These are phyloP conservation scores for Ustanciosporium gigantosporum DNA, from an alignment of 1,284 basidiomycete species.

Conservation along the genomic window DNA sequence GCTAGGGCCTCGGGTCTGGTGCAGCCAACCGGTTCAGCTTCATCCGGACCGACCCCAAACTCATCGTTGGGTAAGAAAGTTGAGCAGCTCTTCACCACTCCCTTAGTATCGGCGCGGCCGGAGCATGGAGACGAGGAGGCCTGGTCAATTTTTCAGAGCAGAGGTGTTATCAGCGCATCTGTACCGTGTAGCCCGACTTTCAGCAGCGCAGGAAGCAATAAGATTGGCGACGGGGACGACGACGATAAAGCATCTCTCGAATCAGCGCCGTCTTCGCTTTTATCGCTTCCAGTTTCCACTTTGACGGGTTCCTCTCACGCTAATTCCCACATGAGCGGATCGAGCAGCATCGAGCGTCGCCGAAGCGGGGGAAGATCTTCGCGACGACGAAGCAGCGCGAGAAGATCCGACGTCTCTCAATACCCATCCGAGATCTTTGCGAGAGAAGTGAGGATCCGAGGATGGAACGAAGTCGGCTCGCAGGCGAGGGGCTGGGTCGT, in stretches of 20 bases:
- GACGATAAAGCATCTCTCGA: slow-evolving; percentile 31
- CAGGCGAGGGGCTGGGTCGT: slow-evolving; percentile 51
- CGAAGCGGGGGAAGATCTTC: slow-evolving; percentile 7
- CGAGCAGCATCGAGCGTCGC: slow-evolving; percentile 12
- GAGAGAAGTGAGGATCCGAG: slow-evolving; percentile 41
- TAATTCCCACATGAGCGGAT: slow-evolving; percentile 6
- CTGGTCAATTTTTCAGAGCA: too few species aligned
- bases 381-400: not conserved
- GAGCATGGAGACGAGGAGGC: too few species aligned
- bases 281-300: slow-evolving; percentile 35
- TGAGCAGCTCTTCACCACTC: not conserved
- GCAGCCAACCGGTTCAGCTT: not conserved
- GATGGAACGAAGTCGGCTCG: slow-evolving; percentile 51
- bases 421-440: slow-evolving; percentile 17
- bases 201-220: not conserved
- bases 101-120: not conserved
- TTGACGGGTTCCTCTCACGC: slow-evolving; percentile 26
- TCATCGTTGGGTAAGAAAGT: not conserved
- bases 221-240: not conserved
- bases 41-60: not conserved
- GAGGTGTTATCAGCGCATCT: too few species aligned
- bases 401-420: not conserved
- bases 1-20: slow-evolving; percentile 9
- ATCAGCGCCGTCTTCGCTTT: slow-evolving; percentile 20
- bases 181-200: too few species aligned